Evolutionary conservation across 192 early-diverging fungal genomes (phyloP).

Genomic region (Linnemannia elongata): DNA sequence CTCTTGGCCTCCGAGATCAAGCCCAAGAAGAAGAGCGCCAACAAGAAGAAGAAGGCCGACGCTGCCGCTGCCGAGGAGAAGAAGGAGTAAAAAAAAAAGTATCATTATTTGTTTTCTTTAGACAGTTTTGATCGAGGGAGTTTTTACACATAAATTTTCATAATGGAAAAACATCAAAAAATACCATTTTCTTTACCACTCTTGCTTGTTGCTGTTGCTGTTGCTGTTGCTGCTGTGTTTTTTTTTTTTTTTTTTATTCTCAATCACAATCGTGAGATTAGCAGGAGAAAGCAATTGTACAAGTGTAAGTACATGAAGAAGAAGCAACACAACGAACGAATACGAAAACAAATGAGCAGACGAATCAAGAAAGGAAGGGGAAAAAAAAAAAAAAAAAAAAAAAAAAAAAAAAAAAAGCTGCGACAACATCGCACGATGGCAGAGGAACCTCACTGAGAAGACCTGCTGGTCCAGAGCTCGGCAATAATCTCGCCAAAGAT

Average conservation of each 20-base stretch:
- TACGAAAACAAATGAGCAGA: not conserved
- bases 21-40: conserved; percentile 64
- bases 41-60: conserved; percentile 64
- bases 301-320: not conserved
- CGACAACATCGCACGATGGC: not conserved
- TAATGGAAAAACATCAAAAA: conserved; percentile 17
- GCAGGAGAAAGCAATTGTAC: not conserved
- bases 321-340: not conserved
- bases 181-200: not conserved
- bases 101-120: not conserved
- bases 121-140: conserved; percentile 11
- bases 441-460: not conserved
- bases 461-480: conserved; percentile 23
- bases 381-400: too few relatives aligned
- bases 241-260: not conserved
- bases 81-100: conserved; percentile 31
- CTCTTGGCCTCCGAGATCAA: conserved; percentile 74
- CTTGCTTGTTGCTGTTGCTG: too few relatives aligned
- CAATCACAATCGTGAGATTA: not conserved
- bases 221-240: too few relatives aligned
- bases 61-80: conserved; percentile 47
- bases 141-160: conserved; percentile 1
- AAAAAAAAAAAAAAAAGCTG: not conserved
- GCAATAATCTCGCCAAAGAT: conserved; percentile 38
- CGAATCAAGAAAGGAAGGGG: not conserved